Conservation (phyloP, 305 asterid genomes). For the Lippia alba region DNA sequence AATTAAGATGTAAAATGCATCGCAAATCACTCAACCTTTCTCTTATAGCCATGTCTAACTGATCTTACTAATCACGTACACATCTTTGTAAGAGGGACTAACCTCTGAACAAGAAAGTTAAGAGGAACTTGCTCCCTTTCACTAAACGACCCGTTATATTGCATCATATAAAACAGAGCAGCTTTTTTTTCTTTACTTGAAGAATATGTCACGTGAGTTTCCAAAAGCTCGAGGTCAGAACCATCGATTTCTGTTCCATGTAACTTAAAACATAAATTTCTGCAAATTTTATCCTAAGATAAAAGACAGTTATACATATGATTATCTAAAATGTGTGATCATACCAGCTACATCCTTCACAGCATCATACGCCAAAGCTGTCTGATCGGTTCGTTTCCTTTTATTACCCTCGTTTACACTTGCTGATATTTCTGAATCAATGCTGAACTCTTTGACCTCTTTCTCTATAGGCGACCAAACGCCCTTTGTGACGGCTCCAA, state of each 20-base stretch:
- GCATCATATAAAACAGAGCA: constrained; percentile 57
- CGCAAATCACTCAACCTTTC: neutral
- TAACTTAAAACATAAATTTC: constrained; percentile 6
- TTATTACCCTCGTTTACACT: constrained; percentile 31
- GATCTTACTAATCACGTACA: neutral
- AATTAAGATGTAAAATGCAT: neutral
- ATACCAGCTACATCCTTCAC: constrained; percentile 62
- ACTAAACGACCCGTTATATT: constrained; percentile 37
- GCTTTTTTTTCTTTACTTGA: constrained; percentile 54
- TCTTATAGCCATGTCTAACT: neutral
- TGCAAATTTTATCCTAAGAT: neutral
- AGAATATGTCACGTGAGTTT: constrained; percentile 52
- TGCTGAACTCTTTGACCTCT: constrained; percentile 35
- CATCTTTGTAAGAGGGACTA: constrained; percentile 18
- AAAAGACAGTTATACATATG: constrained; percentile 7
- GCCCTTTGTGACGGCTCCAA: constrained; percentile 54
- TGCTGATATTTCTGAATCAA: constrained; percentile 26
- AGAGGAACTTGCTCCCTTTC: constrained; percentile 36
- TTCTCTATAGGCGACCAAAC: constrained; percentile 67
- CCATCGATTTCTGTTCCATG: constrained; percentile 52
- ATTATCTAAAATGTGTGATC: constrained; percentile 5
- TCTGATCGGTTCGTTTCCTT: constrained; percentile 44
- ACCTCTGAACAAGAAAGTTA: constrained; percentile 43
- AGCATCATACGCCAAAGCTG: constrained; percentile 29
- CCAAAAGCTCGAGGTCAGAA: constrained; percentile 53